phyloP scores from a whole-genome alignment of 2,329 filamentous ascomycete genomes.

The Fusarium acutatum region DNA sequence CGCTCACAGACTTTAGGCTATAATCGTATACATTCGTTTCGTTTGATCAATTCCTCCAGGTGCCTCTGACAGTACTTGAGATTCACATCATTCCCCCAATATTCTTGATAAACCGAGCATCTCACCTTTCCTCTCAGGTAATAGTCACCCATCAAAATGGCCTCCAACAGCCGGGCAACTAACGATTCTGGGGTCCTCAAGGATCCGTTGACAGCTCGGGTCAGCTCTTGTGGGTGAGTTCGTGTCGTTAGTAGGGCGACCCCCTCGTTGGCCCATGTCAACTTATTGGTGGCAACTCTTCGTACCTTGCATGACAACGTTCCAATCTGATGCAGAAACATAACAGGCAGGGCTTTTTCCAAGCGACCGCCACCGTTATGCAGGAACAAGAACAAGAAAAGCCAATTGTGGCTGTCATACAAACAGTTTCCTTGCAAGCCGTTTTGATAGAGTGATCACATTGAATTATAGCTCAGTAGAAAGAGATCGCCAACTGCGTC shows the following conservation, averaged over 20 bases:
- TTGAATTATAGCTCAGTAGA: background rate
- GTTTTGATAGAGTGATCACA: conserved; percentile 19
- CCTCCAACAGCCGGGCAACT: conserved; percentile 24
- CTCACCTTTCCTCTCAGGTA: background rate
- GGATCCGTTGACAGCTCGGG: conserved; percentile 19
- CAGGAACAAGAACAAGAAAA: conserved; percentile 41
- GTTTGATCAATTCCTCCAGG: conserved; percentile 19
- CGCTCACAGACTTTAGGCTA: background rate
- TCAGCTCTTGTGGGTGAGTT: conserved; percentile 18
- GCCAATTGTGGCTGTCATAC: conserved; percentile 32
- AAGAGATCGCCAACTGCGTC: background rate
- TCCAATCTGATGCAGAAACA: conserved; percentile 31
- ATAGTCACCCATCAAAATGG: background rate
- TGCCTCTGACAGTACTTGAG: background rate
- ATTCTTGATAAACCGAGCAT: conserved; percentile 4
- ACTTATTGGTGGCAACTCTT: conserved; percentile 24
- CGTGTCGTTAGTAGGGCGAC: conserved; percentile 23
- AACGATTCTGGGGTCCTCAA: conserved; percentile 16
- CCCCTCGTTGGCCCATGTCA: conserved; percentile 14
- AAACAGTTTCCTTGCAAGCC: conserved; percentile 19
- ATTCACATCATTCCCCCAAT: background rate
- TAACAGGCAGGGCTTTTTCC: conserved; percentile 18
- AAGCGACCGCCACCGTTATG: conserved; percentile 38
- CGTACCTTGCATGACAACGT: conserved; percentile 42
- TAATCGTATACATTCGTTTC: background rate